A percentile compares a stretch with the other conserved stretches of the same genome.
Evolutionary conservation across 768 basidiomycete genomes (phyloP).

Genomic region (Termitomyces sp.): DNA sequence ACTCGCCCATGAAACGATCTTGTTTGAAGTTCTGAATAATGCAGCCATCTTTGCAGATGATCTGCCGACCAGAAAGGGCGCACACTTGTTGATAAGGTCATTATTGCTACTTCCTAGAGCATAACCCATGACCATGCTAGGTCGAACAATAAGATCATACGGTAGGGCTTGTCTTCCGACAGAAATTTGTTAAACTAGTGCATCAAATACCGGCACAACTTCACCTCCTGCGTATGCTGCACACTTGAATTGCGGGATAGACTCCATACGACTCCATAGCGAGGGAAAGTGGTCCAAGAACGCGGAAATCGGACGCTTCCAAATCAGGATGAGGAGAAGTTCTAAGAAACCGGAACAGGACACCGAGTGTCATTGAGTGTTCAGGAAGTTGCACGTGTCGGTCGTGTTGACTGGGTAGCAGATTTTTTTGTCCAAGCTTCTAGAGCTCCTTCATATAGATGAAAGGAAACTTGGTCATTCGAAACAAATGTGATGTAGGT

Average conservation of each 20-base stretch:
- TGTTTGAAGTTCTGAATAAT: background rate
- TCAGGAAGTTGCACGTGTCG: background rate
- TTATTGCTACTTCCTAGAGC: background rate
- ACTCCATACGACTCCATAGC: slow-evolving; percentile 3
- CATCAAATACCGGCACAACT: background rate
- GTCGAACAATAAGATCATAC: background rate
- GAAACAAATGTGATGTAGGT: background rate
- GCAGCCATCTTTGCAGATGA: background rate
- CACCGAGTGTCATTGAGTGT: background rate
- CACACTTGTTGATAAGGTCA: slow-evolving; percentile 5
- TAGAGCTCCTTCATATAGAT: background rate
- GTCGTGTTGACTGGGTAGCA: background rate
- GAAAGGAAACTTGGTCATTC: background rate
- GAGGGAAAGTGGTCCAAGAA: slow-evolving; percentile 2
- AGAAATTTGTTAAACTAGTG: background rate
- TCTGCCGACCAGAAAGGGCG: background rate
- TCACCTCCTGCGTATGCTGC: background rate
- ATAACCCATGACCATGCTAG: background rate
- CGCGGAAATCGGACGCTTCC: background rate
- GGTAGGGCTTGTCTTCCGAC: background rate
- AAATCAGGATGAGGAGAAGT: slow-evolving; percentile 3
- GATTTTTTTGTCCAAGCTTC: background rate
- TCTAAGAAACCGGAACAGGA: slow-evolving; percentile 1
- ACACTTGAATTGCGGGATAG: background rate
- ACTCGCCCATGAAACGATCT: background rate